Conservation (phyloP, 2,329 filamentous ascomycete genomes). For the Zarea fungicola region DNA sequence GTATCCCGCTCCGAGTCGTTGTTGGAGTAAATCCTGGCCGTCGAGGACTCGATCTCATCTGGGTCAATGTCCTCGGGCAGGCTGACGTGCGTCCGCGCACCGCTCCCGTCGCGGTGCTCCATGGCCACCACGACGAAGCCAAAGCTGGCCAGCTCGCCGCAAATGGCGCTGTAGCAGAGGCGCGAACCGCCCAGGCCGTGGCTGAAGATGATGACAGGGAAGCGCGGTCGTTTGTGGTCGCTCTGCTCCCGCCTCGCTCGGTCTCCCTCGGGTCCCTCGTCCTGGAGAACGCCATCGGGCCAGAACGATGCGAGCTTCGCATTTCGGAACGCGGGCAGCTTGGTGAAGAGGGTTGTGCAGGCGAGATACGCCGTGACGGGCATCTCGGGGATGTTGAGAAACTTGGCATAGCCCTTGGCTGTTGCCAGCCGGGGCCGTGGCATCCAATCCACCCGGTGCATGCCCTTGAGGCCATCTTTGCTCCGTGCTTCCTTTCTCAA, state of each 20-base stretch:
- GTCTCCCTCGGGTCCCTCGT: neutral
- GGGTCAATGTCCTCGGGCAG: conserved; percentile 38
- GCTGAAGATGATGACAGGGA: conserved; percentile 61
- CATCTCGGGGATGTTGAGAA: conserved; percentile 46
- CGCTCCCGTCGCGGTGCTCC: conserved; percentile 61
- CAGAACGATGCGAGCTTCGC: conserved; percentile 41
- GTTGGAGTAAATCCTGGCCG: conserved; percentile 21
- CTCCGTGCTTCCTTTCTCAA: conserved; percentile 22
- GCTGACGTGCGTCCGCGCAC: conserved; percentile 57
- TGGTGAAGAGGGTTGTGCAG: conserved; percentile 57
- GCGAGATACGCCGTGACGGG: conserved; percentile 49
- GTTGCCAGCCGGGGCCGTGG: conserved; percentile 51
- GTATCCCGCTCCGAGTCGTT: conserved; percentile 20
- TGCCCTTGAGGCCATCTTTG: conserved; percentile 31
- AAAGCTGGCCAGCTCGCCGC: conserved; percentile 61
- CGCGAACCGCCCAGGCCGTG: conserved; percentile 61
- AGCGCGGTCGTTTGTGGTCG: conserved; percentile 35
- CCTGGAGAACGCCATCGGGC: neutral
- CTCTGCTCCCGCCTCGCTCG: neutral
- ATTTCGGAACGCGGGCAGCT: conserved; percentile 59
- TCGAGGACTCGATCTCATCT: conserved; percentile 24
- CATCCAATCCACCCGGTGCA: conserved; percentile 56
- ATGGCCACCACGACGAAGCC: conserved; percentile 60
- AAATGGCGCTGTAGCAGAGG: conserved; percentile 57
- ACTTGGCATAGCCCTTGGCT: conserved; percentile 58